phyloP scores from a whole-genome alignment of 2,329 filamentous ascomycete genomes.

The Davidsoniella neocaledoniae region DNA sequence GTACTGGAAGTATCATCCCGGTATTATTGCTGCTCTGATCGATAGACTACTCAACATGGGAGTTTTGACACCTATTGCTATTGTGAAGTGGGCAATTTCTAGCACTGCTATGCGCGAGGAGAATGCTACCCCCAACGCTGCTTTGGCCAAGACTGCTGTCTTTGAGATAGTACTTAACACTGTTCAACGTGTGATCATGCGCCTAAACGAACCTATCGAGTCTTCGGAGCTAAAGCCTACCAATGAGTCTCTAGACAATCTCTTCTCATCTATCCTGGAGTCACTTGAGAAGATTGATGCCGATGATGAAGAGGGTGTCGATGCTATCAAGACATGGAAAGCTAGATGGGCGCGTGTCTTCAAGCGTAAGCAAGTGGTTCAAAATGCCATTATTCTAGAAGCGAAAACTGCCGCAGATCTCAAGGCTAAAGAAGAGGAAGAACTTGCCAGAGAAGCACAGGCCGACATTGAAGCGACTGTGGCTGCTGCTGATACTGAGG shows the following conservation, averaged over 20 bases:
- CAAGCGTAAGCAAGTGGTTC: slow-evolving; percentile 62
- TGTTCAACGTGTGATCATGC: slow-evolving; percentile 30
- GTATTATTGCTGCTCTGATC: slow-evolving; percentile 78
- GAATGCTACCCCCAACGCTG: slow-evolving; percentile 38
- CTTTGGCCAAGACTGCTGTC: slow-evolving; percentile 57
- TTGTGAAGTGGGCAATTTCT: slow-evolving; percentile 78
- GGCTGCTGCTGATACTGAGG: slow-evolving; percentile 1
- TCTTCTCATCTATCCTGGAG: slow-evolving; percentile 35
- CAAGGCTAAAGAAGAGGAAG: slow-evolving; percentile 10
- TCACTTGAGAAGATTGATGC: slow-evolving; percentile 54
- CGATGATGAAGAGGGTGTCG: slow-evolving; percentile 32
- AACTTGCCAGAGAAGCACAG: slow-evolving; percentile 22
- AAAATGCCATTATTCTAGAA: slow-evolving; percentile 45
- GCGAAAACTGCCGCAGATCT: slow-evolving; percentile 9
- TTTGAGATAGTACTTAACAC: slow-evolving; percentile 87
- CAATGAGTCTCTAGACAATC: slow-evolving; percentile 21
- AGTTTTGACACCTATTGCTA: slow-evolving; percentile 69
- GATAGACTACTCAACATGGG: slow-evolving; percentile 97
- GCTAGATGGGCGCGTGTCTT: slow-evolving; percentile 78
- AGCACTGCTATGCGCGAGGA: slow-evolving; percentile 31
- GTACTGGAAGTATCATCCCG: slow-evolving; percentile 88
- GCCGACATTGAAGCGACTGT: slow-evolving; percentile 11
- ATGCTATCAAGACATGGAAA: slow-evolving; percentile 57
- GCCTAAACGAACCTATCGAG: slow-evolving; percentile 8
- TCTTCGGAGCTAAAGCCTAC: slow-evolving; percentile 5